Percentiles rank a stretch among this genome's conserved stretches.
These are phyloP conservation scores for Ambrosia hybrid DNA, from an alignment of 140 eudicot species.

Conservation along the genomic window DNA sequence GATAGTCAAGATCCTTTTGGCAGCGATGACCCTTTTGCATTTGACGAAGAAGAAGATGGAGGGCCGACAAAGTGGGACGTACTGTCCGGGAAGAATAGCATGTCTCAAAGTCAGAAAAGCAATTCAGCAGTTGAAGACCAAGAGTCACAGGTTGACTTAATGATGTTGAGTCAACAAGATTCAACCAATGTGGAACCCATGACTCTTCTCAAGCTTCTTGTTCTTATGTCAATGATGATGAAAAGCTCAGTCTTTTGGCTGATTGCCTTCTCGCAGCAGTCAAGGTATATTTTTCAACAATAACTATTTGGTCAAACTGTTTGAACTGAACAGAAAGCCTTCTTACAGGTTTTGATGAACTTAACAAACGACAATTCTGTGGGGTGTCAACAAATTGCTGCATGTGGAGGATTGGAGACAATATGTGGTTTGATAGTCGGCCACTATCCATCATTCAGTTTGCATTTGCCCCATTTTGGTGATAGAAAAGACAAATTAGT, in stretches of 20 bases:
- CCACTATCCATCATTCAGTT: constrained; percentile 75
- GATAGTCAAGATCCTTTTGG: constrained; percentile 85
- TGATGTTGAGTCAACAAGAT: constrained; percentile 54
- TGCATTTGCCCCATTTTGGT: constrained; percentile 31
- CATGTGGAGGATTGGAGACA: constrained; percentile 85
- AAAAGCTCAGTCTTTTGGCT: constrained; percentile 53
- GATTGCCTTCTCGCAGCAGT: constrained; percentile 81
- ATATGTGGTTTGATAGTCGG: constrained; percentile 72
- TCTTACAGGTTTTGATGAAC: constrained; percentile 82
- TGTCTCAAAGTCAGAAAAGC: constrained; percentile 41
- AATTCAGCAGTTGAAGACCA: constrained; percentile 36
- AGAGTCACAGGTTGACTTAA: constrained; percentile 28
- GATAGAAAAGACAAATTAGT: constrained; percentile 39
- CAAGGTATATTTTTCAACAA: constrained; percentile 44
- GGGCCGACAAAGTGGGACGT: constrained; percentile 75
- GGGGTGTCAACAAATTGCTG: constrained; percentile 96
- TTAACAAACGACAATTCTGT: constrained; percentile 78
- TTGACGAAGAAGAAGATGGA: constrained; percentile 66
- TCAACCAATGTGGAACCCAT: constrained; percentile 37
- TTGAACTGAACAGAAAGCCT: constrained; percentile 8
- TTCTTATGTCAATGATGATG: constrained; percentile 46
- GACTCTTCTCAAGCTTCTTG: constrained; percentile 51
- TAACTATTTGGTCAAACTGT: neutral
- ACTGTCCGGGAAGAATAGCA: constrained; percentile 39
- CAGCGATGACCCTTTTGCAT: constrained; percentile 87